Base-by-base conservation (phyloP, 2,329 filamentous ascomycete species). In the Venturia pyrina region DNA sequence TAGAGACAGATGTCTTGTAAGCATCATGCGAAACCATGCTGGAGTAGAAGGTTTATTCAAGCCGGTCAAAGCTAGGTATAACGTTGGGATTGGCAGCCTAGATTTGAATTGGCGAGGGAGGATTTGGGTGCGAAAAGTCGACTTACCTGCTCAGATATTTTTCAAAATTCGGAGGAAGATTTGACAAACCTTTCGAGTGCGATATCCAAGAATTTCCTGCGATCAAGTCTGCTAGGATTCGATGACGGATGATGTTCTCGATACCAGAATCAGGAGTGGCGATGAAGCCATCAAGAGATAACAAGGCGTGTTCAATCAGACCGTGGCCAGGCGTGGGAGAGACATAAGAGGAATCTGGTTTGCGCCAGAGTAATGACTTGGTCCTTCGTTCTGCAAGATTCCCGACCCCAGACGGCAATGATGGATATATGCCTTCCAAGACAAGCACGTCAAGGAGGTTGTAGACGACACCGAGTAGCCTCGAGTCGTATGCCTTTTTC, bases 41-140 rank as follows among this genome's bases (percentile, higher is more conserved):
- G 86, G 85, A 19, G 83, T 80, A 66, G 81, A 81, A 13, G 87
- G 86, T 67, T 88, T 85, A 43, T 89, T 83, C 24, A 89, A 78
- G 21, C 83, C 78, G 67, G 87, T 89, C 56, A 91, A 75, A 5
- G 84, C 80, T 10, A 83, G 84, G 28, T 90, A 76, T 10, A 90
- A 79, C 37, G 78, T 80, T 70, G 83, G 83, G 41, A 82, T 81
- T 19, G 79, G 79, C 6, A 74, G 7, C 75, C 78, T 64, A 37
- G 13, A 37, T 34, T 34, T 15, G 28, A 44, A 32, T 59, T 59
- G 53, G 53, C 4, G 5, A n/a, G 53, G 28, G 37, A 19, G 4
- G 32, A 59, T 7, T 15, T 28, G 21, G 21, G 4, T 17, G 8
- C 10, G 53, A 59, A 59, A 37, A 59, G 11, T 37, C 15, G 19